Evolutionary conservation across 2,329 filamentous ascomycete genomes (phyloP).

Genomic region (Plectosphaerella cucumerina): DNA sequence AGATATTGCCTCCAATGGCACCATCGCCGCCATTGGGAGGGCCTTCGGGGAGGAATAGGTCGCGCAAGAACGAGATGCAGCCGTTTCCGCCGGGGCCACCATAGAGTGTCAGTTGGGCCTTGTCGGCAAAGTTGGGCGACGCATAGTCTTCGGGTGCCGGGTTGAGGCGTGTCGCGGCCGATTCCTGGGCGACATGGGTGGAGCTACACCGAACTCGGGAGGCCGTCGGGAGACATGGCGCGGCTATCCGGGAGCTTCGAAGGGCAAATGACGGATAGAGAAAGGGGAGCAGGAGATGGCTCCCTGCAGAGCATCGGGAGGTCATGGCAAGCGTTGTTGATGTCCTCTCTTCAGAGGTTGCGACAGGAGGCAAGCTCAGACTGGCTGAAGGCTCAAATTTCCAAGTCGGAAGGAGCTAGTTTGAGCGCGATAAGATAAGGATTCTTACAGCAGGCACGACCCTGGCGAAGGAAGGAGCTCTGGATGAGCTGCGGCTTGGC

Average conservation of each 20-base stretch:
- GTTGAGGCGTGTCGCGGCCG: slow-evolving; percentile 58
- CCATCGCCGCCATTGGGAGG: slow-evolving; percentile 95
- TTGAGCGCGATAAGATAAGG: too few relatives aligned
- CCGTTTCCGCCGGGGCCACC: slow-evolving; percentile 84
- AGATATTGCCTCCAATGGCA: slow-evolving; percentile 85
- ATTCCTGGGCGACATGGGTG: slow-evolving; percentile 10
- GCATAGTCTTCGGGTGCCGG: slow-evolving; percentile 82
- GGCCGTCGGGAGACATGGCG: slow-evolving; percentile 19
- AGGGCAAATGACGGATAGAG: slow-evolving; percentile 45
- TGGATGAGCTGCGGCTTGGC: too few relatives aligned
- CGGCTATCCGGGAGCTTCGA: slow-evolving; percentile 16
- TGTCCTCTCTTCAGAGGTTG: not conserved
- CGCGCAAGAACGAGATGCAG: slow-evolving; percentile 89
- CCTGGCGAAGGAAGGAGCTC: too few relatives aligned
- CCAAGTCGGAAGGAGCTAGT: too few relatives aligned
- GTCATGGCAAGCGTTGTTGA: slow-evolving; percentile 27
- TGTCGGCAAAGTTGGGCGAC: slow-evolving; percentile 79
- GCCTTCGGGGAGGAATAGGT: slow-evolving; percentile 83
- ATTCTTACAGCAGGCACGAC: too few relatives aligned
- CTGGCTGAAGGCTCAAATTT: too few relatives aligned
- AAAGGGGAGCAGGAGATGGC: slow-evolving; percentile 38
- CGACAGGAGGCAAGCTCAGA: too few relatives aligned
- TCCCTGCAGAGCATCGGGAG: slow-evolving; percentile 29
- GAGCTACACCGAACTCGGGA: slow-evolving; percentile 12
- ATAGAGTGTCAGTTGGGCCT: slow-evolving; percentile 71